Evolutionary conservation across 352 stramenopile species (phyloP).

Genomic region (Globisporangium cystogenes): DNA sequence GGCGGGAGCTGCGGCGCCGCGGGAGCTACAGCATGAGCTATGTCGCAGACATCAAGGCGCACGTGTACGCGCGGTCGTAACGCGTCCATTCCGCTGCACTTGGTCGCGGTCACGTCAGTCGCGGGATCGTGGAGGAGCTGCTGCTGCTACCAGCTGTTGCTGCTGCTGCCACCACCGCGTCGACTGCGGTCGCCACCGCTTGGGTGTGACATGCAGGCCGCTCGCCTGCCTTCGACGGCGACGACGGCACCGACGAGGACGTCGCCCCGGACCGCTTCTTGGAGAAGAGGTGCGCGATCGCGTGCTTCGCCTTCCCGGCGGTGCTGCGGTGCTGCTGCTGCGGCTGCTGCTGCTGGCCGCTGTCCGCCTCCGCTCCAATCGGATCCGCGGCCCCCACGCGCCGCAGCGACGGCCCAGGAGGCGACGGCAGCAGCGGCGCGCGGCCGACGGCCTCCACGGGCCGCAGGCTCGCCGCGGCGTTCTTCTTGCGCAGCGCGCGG

Average conservation of each 20-base stretch:
- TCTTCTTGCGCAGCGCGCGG: constrained; percentile 34
- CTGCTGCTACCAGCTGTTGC: not conserved
- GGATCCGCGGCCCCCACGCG: not conserved
- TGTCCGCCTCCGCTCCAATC: not conserved
- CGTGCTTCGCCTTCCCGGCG: constrained; percentile 16
- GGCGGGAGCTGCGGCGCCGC: constrained; percentile 68
- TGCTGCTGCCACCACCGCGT: not conserved
- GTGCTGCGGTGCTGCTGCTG: constrained; percentile 12
- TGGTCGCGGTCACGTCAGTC: not conserved
- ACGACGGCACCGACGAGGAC: constrained; percentile 2
- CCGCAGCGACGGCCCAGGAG: not conserved
- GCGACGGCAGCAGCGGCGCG: not conserved
- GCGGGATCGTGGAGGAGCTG: not conserved
- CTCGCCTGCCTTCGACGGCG: constrained; percentile 6
- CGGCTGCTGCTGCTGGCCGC: not conserved
- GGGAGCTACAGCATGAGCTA: constrained; percentile 88
- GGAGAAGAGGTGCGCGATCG: constrained; percentile 15
- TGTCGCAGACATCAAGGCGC: constrained; percentile 83
- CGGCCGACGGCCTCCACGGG: constrained; percentile 1
- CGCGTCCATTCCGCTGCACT: not conserved
- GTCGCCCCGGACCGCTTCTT: constrained; percentile 13
- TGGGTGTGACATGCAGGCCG: not conserved
- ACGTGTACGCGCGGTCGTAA: constrained; percentile 70
- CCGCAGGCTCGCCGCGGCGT: not conserved
- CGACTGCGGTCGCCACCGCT: not conserved